Percentiles rank a stretch among this genome's conserved stretches.
phyloP scores from a whole-genome alignment of 176 grass and related monocot genomes.

The Aegilops longissima region DNA sequence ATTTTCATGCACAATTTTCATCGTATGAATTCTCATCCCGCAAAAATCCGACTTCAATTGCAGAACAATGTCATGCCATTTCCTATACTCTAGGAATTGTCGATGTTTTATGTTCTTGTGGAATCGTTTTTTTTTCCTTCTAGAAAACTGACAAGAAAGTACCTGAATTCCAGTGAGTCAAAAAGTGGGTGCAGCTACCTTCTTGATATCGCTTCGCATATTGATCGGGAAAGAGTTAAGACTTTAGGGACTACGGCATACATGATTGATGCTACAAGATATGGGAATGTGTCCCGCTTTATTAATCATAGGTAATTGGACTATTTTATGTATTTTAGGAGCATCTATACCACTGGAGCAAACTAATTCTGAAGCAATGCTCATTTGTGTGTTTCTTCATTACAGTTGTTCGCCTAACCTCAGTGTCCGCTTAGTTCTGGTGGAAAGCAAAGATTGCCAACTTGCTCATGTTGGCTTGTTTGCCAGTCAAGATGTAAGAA shows the following conservation, averaged over 20 bases:
- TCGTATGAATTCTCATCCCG: neutral
- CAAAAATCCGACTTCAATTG: neutral
- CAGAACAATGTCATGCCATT: neutral
- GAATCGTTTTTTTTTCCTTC: neutral
- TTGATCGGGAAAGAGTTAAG: constrained; percentile 50
- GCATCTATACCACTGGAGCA: neutral
- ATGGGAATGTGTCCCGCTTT: constrained; percentile 88
- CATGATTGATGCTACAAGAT: constrained; percentile 80
- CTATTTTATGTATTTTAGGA: constrained; percentile 16
- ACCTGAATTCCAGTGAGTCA: constrained; percentile 49
- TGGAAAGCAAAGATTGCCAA: constrained; percentile 83
- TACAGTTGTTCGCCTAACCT: constrained; percentile 92
- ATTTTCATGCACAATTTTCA: neutral
- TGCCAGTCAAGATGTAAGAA: constrained; percentile 77
- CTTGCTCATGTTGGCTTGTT: constrained; percentile 86
- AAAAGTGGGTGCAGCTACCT: constrained; percentile 56
- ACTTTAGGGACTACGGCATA: constrained; percentile 42
- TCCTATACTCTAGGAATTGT: neutral
- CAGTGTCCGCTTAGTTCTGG: constrained; percentile 57
- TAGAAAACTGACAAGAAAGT: neutral
- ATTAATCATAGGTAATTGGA: constrained; percentile 90
- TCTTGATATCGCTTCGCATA: constrained; percentile 60
- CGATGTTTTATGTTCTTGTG: constrained; percentile 15
- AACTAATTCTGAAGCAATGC: constrained; percentile 25
- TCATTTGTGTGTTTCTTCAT: constrained; percentile 40